Conservation (phyloP, 1,284 basidiomycete species). For the Peniophora sp. region DNA sequence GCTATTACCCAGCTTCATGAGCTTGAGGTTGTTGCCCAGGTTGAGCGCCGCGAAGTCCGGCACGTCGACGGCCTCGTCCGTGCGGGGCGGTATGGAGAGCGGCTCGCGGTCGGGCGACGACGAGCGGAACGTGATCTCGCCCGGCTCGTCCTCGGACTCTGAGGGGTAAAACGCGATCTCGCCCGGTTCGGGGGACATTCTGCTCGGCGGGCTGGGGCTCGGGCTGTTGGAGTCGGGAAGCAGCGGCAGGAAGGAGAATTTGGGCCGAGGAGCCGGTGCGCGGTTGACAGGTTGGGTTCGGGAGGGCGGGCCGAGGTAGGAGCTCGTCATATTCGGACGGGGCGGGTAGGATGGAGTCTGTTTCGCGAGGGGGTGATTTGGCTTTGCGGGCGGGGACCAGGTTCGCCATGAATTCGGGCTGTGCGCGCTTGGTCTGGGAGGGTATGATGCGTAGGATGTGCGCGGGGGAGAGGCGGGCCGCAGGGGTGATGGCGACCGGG, state of each 20-base stretch:
- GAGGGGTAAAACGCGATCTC: neutral
- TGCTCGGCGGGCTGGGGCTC: too few relatives aligned
- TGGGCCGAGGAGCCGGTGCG: constrained; percentile 1
- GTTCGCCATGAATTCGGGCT: neutral
- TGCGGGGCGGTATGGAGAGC: neutral
- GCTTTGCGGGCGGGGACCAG: neutral
- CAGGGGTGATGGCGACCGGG: constrained; percentile 6
- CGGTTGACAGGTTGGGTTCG: neutral
- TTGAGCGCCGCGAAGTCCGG: neutral
- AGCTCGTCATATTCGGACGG: too few relatives aligned
- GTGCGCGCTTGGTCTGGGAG: neutral
- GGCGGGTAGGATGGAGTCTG: too few relatives aligned
- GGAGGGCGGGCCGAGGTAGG: neutral
- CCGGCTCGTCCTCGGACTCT: neutral
- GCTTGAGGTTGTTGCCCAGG: too few relatives aligned
- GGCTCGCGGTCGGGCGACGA: neutral
- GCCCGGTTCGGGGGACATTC: neutral
- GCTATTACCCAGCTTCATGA: too few relatives aligned
- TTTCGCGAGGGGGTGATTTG: too few relatives aligned
- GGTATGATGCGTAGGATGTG: neutral
- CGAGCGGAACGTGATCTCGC: neutral
- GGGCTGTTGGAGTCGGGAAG: constrained; percentile 6
- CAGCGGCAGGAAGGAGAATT: constrained; percentile 12
- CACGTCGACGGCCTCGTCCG: constrained; percentile 9
- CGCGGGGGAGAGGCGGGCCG: neutral